phyloP scores from a whole-genome alignment of 2,329 filamentous ascomycete species.

The Huntiella bhutanensis region DNA sequence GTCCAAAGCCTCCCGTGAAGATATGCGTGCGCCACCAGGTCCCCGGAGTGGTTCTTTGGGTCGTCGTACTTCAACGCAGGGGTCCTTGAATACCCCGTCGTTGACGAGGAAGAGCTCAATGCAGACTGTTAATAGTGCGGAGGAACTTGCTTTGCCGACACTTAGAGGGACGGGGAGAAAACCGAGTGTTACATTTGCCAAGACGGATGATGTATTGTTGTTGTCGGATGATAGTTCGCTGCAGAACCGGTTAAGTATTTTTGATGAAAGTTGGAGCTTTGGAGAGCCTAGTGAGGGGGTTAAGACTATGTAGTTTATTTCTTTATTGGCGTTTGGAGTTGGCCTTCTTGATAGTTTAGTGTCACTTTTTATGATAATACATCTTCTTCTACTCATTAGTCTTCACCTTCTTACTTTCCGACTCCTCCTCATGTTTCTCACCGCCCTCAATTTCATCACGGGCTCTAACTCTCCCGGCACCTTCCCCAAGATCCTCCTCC shows the following conservation, averaged over 20 bases:
- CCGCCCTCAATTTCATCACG: slow-evolving; percentile 33
- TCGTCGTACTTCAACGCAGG: too few relatives aligned
- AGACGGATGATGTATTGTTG: slow-evolving; percentile 9
- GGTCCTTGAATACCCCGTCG: too few relatives aligned
- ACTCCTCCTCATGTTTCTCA: slow-evolving; percentile 15
- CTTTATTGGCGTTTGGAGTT: not conserved
- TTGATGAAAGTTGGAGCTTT: slow-evolving; percentile 5
- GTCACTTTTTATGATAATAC: not conserved
- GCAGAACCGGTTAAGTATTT: slow-evolving; percentile 5
- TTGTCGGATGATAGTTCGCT: slow-evolving; percentile 10
- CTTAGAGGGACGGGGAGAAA: slow-evolving; percentile 2
- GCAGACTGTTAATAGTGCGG: not conserved
- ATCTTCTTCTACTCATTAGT: not conserved
- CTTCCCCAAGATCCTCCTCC: slow-evolving; percentile 40
- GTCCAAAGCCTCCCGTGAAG: slow-evolving; percentile 10
- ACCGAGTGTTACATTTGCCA: slow-evolving; percentile 10
- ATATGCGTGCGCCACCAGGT: slow-evolving; percentile 4
- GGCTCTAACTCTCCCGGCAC: slow-evolving; percentile 38
- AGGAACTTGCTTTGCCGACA: not conserved
- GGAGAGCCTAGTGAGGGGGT: not conserved
- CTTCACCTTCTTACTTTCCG: slow-evolving; percentile 29
- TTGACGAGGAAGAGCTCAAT: slow-evolving; percentile 2
- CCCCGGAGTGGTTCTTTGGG: not conserved
- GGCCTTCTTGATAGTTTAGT: not conserved
- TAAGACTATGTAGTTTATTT: not conserved